These are phyloP conservation scores for Avena insularis DNA, from an alignment of 176 grass and related monocot species.

Conservation along the genomic window DNA sequence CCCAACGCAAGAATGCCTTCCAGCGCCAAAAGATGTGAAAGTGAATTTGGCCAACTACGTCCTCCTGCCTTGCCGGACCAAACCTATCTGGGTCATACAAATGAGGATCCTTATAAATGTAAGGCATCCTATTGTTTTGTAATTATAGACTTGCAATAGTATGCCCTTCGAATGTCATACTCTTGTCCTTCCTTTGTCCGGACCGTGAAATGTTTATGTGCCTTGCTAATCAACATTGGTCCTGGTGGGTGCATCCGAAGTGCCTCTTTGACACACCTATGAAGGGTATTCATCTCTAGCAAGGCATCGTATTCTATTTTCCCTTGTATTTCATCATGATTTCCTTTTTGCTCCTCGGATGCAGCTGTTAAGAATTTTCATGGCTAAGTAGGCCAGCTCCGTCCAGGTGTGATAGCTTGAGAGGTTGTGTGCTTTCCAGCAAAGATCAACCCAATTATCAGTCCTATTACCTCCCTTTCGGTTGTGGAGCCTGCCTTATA, in stretches of 20 bases:
- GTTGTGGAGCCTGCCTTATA: slow-evolving; percentile 51
- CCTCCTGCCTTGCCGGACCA: slow-evolving; percentile 3
- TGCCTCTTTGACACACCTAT: slow-evolving; percentile 4
- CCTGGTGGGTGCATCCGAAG: slow-evolving; percentile 6
- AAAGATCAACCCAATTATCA: slow-evolving; percentile 49
- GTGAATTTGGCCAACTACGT: slow-evolving; percentile 4
- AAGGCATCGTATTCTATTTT: slow-evolving; percentile 13
- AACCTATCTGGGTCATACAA: slow-evolving; percentile 15
- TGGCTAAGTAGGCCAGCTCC: slow-evolving; percentile 51
- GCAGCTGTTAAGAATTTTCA: slow-evolving; percentile 22
- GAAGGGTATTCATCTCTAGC: background rate
- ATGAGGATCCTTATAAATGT: slow-evolving; percentile 5
- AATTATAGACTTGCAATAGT: background rate
- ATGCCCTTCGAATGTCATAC: background rate
- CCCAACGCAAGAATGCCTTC: background rate
- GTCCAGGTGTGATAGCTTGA: slow-evolving; percentile 44
- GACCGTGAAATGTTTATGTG: background rate
- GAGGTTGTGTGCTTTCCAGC: slow-evolving; percentile 55
- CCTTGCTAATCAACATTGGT: background rate
- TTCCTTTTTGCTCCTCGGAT: slow-evolving; percentile 52
- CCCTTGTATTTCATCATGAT: slow-evolving; percentile 21
- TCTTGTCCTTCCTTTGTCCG: slow-evolving; percentile 19
- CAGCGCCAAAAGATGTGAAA: background rate
- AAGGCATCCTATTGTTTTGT: background rate
- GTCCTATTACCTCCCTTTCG: slow-evolving; percentile 31